These are phyloP conservation scores for Acanthochlamys bracteata DNA, from an alignment of 106 monocot genomes.

Conservation along the genomic window DNA sequence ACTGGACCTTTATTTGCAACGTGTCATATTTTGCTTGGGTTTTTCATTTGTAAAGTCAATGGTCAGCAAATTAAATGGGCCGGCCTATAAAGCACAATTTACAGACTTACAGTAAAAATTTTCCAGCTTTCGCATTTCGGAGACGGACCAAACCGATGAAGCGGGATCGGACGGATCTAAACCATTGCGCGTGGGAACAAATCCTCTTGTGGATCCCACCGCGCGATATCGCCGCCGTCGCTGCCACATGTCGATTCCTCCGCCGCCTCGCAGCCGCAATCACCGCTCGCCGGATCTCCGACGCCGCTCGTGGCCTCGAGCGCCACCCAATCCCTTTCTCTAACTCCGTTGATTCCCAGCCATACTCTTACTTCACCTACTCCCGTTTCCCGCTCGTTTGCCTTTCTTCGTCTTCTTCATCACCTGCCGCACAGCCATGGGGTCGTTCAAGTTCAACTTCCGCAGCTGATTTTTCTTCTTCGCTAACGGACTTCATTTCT, in stretches of 20 bases:
- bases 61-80: no score
- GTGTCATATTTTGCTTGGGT: no score
- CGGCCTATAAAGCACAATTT: no score
- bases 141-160: no score
- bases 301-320: slow-evolving; percentile 55
- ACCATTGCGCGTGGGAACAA: slow-evolving; percentile 24
- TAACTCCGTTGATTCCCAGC: slow-evolving; percentile 22
- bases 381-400: slow-evolving; percentile 20
- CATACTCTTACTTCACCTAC: slow-evolving; percentile 46
- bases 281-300: slow-evolving; percentile 31
- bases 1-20: no score
- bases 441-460: no score
- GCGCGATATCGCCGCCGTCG: slow-evolving; percentile 28
- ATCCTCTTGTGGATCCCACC: slow-evolving; percentile 47
- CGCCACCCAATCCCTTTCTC: slow-evolving; percentile 45
- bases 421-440: slow-evolving; percentile 26
- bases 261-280: slow-evolving; percentile 12
- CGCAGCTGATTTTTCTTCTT: no score
- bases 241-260: slow-evolving; percentile 31
- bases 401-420: neutral
- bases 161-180: neutral
- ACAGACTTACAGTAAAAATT: no score
- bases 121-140: no score
- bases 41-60: no score
- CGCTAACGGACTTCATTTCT: slow-evolving; percentile 1